These are phyloP conservation scores for Exutisphaerella laricina DNA, from an alignment of 2,329 filamentous ascomycete genomes.

Conservation along the genomic window DNA sequence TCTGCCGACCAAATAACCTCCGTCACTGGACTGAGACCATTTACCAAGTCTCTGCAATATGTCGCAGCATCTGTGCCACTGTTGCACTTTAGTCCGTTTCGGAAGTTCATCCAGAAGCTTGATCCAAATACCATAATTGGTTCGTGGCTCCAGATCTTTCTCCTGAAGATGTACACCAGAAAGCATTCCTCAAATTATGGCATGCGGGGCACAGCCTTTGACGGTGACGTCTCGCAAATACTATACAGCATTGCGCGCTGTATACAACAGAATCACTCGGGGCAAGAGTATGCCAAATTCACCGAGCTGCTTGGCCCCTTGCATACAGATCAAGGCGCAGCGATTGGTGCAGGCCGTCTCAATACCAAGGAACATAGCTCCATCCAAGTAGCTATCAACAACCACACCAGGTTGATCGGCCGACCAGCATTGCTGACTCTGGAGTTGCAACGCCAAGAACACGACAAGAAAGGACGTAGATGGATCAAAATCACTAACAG, in stretches of 20 bases:
- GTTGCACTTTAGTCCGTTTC: conserved; percentile 56
- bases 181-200: conserved; percentile 19
- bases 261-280: conserved; percentile 14
- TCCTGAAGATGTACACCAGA: conserved; percentile 28
- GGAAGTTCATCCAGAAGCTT: conserved; percentile 49
- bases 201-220: not conserved
- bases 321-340: conserved; percentile 17
- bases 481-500: conserved; percentile 54
- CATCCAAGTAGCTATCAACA: conserved; percentile 40
- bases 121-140: conserved; percentile 3
- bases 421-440: conserved; percentile 37
- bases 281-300: conserved; percentile 12
- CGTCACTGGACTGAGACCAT: conserved; percentile 53
- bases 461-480: conserved; percentile 49
- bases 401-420: conserved; percentile 22
- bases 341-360: conserved; percentile 24
- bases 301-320: conserved; percentile 24
- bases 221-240: conserved; percentile 24
- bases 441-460: conserved; percentile 53
- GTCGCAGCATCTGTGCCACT: conserved; percentile 52
- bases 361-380: conserved; percentile 30
- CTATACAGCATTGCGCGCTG: conserved; percentile 15
- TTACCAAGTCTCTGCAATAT: conserved; percentile 30
- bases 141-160: conserved; percentile 20
- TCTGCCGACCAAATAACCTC: conserved; percentile 37